Evolutionary conservation across 2,329 filamentous ascomycete genomes (phyloP), one percentile per base, ranked within the genome.

Genomic region (Chaetothyriales sp.): DNA sequence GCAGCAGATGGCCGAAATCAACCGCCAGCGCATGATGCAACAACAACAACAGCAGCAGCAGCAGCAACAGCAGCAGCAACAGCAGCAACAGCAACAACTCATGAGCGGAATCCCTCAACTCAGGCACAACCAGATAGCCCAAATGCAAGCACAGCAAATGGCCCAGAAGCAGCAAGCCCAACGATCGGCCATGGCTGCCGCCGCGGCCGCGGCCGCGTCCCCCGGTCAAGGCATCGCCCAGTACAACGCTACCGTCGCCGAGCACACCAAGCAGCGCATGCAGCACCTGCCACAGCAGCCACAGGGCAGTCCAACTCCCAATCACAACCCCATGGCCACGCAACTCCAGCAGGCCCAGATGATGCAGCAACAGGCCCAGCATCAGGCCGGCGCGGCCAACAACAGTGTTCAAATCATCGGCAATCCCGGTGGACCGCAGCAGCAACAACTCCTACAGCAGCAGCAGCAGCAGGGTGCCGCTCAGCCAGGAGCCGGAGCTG

Each of bases 1-100:
- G 47, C 76, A 79, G 53, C 47, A 52, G 19, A 54, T 50, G 43
- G 58, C 50, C 46, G 60, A 57, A 50, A 58, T 47, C 37, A 55
- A 53, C 54, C 53, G 46, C 13, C 61, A 58, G 51, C 61, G 55
- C 18, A 55, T 60, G 22, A 54, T 53, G 2, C 58, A 60, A 45
- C 58, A 61, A 37, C 54, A 54, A 18, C 56, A 60, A 43, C 56
- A 59, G 46, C 50, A 55, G 47, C 50, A 56, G 28, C 51, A 61
- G 43, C 54, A 54, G 19, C 56, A 60, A 43, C 56, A 59, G 46
- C 50, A 55, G 47, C 50, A 56, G 28, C 51, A 57, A 48, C 58
- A 60, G 19, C 61, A 66, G 29, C 65, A 65, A 15, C 63, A 66
- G 48, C 55, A 56, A 4, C 64, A 66, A 53, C 13, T 51, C 48